Evolutionary conservation across 805 yeast species (phyloP), one percentile per base, ranked within the genome.

Genomic region (Myxozyma sirexii): DNA sequence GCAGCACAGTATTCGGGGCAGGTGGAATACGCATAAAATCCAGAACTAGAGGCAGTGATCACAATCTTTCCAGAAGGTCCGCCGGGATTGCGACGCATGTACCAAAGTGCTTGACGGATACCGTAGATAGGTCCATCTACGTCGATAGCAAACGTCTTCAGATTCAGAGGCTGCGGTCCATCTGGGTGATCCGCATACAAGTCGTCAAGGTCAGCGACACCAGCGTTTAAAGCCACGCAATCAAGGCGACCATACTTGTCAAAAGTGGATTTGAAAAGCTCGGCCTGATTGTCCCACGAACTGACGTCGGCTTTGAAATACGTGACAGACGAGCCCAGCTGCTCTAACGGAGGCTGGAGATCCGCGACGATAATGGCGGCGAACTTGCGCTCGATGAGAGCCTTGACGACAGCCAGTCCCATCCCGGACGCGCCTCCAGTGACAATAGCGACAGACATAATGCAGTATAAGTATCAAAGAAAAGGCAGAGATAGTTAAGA

Each of bases 211-310:
- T 49, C 54, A n/a, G 24, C 54, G n/a, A 49, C 39, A 13, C 54
- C 54, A 10, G 54, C 54, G 37, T 49, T 49, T 12, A 39, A 29
- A 12, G 46, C 54, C 19, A 50, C 46, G 19, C 38, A 38, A 43
- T 50, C 46, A 15, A 50, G 2, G 35, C 37, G 38, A 10, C 54
- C 54, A 35, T 21, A 35, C n/a, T 37, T 19, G 27, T 26, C 26
- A 10, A 15, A 38, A 4, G 46, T 21, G 13, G 38, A 50, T 45
- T 41, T 38, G 54, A 50, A 50, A 13, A 49, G 43, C 35, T 6
- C 54, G 23, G 44, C 19, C 44, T 21, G 54, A 21, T 7, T 27
- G 35, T 49, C 54, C 54, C 54, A 49, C n/a, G 43, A 37, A 13
- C 35, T 26, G 6, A 49, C 35, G 37, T 49, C 44, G 17, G 54